Conservation (phyloP, 768 basidiomycete species). For the Mycena latifolia region DNA sequence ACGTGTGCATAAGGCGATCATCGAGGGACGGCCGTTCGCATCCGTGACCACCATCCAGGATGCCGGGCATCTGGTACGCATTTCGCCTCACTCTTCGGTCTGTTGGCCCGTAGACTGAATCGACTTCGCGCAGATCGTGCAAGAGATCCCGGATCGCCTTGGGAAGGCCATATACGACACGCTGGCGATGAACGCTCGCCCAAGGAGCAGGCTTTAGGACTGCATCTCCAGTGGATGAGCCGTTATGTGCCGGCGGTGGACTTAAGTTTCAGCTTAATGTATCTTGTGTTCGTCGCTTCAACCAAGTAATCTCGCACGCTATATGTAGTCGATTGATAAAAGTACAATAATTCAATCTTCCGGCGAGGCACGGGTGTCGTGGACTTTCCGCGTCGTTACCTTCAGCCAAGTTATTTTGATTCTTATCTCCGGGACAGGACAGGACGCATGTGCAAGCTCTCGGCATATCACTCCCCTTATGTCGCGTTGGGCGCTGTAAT, state of each 20-base stretch:
- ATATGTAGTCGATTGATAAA: not conserved
- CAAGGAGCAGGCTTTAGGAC: constrained; percentile 22
- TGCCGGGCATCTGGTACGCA: constrained; percentile 49
- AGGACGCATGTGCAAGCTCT: too few relatives aligned
- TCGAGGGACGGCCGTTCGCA: constrained; percentile 51
- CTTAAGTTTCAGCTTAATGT: too few relatives aligned
- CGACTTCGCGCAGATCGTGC: constrained; percentile 17
- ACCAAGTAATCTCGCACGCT: too few relatives aligned
- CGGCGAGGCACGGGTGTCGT: not conserved
- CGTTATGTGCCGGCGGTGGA: too few relatives aligned
- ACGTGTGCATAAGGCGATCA: constrained; percentile 50
- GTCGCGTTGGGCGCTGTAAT: too few relatives aligned
- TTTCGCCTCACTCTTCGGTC: not conserved
- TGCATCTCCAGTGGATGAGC: too few relatives aligned
- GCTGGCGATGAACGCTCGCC: constrained; percentile 28
- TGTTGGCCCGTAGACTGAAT: not conserved
- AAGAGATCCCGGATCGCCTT: constrained; percentile 40
- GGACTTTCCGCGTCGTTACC: not conserved
- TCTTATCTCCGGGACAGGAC: too few relatives aligned
- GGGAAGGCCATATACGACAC: constrained; percentile 42
- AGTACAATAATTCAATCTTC: constrained; percentile 1
- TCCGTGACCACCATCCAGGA: constrained; percentile 43
- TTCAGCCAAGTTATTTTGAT: too few relatives aligned
- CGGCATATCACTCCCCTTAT: too few relatives aligned
- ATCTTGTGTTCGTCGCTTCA: too few relatives aligned